phyloP scores from a whole-genome alignment of 441 rosid genomes.

The Omphalea diandra region DNA sequence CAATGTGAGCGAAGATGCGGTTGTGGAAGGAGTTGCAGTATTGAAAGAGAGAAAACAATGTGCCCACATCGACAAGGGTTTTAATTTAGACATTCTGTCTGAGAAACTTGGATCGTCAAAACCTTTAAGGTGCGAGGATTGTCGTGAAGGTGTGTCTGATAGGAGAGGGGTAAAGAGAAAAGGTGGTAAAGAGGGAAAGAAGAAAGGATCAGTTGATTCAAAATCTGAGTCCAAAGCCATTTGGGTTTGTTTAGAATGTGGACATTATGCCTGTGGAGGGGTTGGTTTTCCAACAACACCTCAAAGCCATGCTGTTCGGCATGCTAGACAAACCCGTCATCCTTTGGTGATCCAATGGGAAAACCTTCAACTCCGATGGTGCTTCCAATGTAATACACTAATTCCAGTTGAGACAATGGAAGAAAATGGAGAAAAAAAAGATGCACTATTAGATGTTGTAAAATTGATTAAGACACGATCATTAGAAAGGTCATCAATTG shows the following conservation, averaged over 20 bases:
- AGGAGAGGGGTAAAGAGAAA: slow-evolving; percentile 65
- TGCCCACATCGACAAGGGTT: slow-evolving; percentile 58
- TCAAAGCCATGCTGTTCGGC: slow-evolving; percentile 73
- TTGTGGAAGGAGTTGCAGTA: slow-evolving; percentile 31
- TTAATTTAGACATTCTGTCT: slow-evolving; percentile 53
- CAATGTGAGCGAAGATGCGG: slow-evolving; percentile 30
- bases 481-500: slow-evolving; percentile 34
- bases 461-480: slow-evolving; percentile 61
- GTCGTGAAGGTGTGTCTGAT: slow-evolving; percentile 56
- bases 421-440: slow-evolving; percentile 56
- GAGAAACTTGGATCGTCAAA: slow-evolving; percentile 53
- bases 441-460: slow-evolving; percentile 48
- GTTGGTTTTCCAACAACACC: slow-evolving; percentile 76
- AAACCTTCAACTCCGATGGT: slow-evolving; percentile 81
- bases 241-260: slow-evolving; percentile 96
- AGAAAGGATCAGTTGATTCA: slow-evolving; percentile 50
- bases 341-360: slow-evolving; percentile 74
- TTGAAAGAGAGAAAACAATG: slow-evolving; percentile 54
- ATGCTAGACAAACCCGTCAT: slow-evolving; percentile 63
- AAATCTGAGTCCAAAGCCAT: slow-evolving; percentile 60
- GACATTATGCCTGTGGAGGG: slow-evolving; percentile 81
- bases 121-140: slow-evolving; percentile 63
- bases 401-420: slow-evolving; percentile 66
- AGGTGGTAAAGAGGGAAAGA: slow-evolving; percentile 66
- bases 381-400: slow-evolving; percentile 61